These are phyloP conservation scores for Barnettozyma salicaria DNA, from an alignment of 805 yeast genomes.

Conservation along the genomic window DNA sequence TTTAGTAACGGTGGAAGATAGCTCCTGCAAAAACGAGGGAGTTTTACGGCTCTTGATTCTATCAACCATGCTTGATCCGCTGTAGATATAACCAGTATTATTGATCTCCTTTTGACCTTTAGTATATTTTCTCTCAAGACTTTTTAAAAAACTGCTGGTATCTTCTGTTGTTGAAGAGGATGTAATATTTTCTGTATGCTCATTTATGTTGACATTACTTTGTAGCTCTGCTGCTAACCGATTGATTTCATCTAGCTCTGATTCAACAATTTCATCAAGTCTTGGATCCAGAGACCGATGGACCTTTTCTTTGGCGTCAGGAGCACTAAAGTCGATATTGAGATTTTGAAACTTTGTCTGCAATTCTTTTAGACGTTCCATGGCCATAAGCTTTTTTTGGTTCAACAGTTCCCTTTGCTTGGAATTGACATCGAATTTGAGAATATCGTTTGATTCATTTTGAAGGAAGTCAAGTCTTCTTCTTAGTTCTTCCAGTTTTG, in stretches of 20 bases:
- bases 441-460: conserved; percentile 68
- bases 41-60: conserved; percentile 30
- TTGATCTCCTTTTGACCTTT: conserved; percentile 36
- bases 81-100: conserved; percentile 15
- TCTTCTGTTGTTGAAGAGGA: too few species aligned
- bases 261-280: conserved; percentile 35
- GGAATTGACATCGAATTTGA: conserved; percentile 52
- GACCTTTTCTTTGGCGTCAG: conserved; percentile 14
- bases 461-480: conserved; percentile 57
- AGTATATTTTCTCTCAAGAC: conserved; percentile 39
- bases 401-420: conserved; percentile 50
- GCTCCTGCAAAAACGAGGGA: conserved; percentile 48
- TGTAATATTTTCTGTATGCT: conserved; percentile 8
- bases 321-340: conserved; percentile 44
- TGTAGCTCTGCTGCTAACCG: conserved; percentile 21
- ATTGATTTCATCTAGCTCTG: conserved; percentile 30
- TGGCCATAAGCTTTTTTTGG: conserved; percentile 57
- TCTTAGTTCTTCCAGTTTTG: conserved; percentile 49
- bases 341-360: conserved; percentile 62
- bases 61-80: conserved; percentile 22
- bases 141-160: conserved; percentile 25
- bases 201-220: too few species aligned
- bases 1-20: conserved; percentile 43
- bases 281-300: conserved; percentile 31
- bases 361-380: conserved; percentile 65